Base-by-base conservation (phyloP, 1,284 basidiomycete species). In the Fistulinella cinereoalba region DNA sequence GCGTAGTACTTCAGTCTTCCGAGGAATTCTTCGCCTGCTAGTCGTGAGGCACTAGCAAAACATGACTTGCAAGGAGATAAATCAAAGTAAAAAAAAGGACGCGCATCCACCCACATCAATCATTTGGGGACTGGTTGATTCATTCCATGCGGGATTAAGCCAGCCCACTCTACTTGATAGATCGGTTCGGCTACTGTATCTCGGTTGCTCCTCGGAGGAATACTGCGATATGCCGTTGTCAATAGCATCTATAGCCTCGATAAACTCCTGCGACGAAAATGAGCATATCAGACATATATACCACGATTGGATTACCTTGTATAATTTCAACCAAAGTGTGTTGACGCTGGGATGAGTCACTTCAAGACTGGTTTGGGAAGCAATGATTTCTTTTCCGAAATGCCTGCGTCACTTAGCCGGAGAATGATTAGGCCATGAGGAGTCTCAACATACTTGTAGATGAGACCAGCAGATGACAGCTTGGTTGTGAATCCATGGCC, bases 201-300 rank as follows among this genome's bases (percentile, higher is more conserved):
- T 76, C 15, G 87, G 79, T 50, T 80, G 71, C 32, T 83, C 62
- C 43, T 83, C 78, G 6, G 64, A 70, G 10, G 76, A 75, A 63
- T 88, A 92, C 58, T 91, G 87, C 10, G 82, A 78, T 56, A 97
- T 79, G n/a, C 94, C 94, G 61, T 97, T 97, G 73, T 99, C 96
- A 63, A 95, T 89, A 8, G 81, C 96, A 69, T 99, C 96, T 56
- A 99, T 88, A 13, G 88, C 92, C 71, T 97, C 93, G 42, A 97
- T 88, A 64, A 95, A 92, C 64, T 94, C 90, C 84, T 90, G 54
- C 12, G 29, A 21, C 25, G 6, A 36, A 43, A 8, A 46, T 60
- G 44, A 44, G 41, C 37, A 19, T 38, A 24, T 15, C n/a, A 27
- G 41, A 40, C 15, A 34, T 37, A 6, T 16, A 4, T 16, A n/a